A percentile compares a stretch with the other conserved stretches of the same genome.
These are phyloP conservation scores for Septoria linicola DNA, from an alignment of 2,329 filamentous ascomycete species.

Conservation along the genomic window DNA sequence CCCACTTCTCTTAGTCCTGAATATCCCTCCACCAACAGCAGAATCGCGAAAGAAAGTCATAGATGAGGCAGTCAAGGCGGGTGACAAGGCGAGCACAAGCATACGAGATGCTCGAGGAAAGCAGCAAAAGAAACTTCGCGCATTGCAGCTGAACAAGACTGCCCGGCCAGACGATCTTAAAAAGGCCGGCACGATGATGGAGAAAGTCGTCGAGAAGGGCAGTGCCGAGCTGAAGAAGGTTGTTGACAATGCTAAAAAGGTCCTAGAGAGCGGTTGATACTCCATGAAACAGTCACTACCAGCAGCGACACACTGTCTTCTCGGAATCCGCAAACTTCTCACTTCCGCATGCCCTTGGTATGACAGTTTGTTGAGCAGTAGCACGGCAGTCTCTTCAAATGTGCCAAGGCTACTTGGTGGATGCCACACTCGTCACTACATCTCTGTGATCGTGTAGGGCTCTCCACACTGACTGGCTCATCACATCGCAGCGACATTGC, in stretches of 20 bases:
- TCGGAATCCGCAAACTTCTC: too few relatives aligned
- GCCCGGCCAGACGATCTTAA: conserved; percentile 51
- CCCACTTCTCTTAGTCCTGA: conserved; percentile 53
- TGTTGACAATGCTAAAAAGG: conserved; percentile 49
- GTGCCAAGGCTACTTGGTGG: too few relatives aligned
- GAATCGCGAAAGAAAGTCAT: conserved; percentile 45
- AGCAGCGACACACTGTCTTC: too few relatives aligned
- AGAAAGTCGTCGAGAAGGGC: conserved; percentile 52
- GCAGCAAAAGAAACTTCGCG: conserved; percentile 51
- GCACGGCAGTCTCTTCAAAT: too few relatives aligned
- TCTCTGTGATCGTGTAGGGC: not conserved
- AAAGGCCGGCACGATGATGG: conserved; percentile 51
- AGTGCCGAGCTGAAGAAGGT: conserved; percentile 51
- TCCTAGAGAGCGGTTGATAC: conserved; percentile 39
- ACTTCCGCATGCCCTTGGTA: too few relatives aligned
- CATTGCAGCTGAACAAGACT: conserved; percentile 43
- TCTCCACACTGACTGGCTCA: not conserved
- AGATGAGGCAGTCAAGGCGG: conserved; percentile 41
- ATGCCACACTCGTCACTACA: not conserved
- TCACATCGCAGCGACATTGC: not conserved
- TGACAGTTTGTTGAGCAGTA: too few relatives aligned
- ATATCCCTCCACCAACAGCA: conserved; percentile 58
- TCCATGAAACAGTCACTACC: not conserved
- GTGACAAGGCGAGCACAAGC: conserved; percentile 43
- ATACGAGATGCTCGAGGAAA: conserved; percentile 47